Evolutionary conservation across 2,329 filamentous ascomycete genomes (phyloP).

Genomic region (Xylariaceae sp.): DNA sequence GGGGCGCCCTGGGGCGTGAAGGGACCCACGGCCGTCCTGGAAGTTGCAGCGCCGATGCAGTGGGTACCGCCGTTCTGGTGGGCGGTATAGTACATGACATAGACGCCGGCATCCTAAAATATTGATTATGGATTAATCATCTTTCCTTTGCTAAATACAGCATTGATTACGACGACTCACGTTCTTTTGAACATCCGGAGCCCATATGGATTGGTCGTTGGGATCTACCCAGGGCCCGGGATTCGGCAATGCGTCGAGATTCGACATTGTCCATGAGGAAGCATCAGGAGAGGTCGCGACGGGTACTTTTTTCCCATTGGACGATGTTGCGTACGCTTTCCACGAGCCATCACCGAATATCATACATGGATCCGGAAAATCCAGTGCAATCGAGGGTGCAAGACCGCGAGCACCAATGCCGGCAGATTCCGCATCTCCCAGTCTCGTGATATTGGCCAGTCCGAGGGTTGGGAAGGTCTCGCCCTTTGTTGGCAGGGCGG

Average conservation of each 20-base stretch:
- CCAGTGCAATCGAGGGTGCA: conserved; percentile 20
- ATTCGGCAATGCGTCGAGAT: conserved; percentile 27
- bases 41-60: conserved; percentile 31
- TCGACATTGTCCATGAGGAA: conserved; percentile 26
- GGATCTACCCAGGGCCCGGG: conserved; percentile 29
- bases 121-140: background rate
- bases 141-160: background rate
- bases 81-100: conserved; percentile 33
- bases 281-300: conserved; percentile 28
- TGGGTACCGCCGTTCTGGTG: conserved; percentile 26
- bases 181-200: conserved; percentile 31
- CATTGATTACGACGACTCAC: conserved; percentile 14
- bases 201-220: conserved; percentile 26
- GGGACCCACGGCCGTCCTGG: conserved; percentile 25
- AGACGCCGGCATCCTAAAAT: conserved; percentile 27
- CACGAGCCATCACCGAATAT: conserved; percentile 30
- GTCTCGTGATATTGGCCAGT: conserved; percentile 27
- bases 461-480: conserved; percentile 21
- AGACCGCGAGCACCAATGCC: conserved; percentile 22
- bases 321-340: conserved; percentile 31
- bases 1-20: conserved; percentile 25
- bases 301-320: conserved; percentile 27
- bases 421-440: conserved; percentile 17
- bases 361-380: conserved; percentile 30
- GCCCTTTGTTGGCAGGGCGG: conserved; percentile 20